These are phyloP conservation scores for Botrytis medusae DNA, from an alignment of 2,329 filamentous ascomycete species.

Conservation along the genomic window DNA sequence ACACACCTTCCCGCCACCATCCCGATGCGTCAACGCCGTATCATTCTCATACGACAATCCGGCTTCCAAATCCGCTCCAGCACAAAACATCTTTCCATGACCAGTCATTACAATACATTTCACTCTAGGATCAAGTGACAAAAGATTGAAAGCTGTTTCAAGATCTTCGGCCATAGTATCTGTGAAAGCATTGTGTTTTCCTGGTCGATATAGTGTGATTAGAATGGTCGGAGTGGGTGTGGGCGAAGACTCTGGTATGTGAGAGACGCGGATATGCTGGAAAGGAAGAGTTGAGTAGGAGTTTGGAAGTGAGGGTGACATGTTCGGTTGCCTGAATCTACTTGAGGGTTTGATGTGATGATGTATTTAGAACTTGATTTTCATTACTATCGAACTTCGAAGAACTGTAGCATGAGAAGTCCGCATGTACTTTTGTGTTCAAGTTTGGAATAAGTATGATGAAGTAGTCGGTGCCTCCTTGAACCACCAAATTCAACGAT, in stretches of 20 bases:
- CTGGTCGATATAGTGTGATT: constrained; percentile 63
- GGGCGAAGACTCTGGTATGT: constrained; percentile 51
- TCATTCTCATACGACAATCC: constrained; percentile 30
- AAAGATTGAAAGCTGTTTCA: constrained; percentile 50
- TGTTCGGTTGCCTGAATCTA: not conserved
- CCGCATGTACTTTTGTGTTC: not conserved
- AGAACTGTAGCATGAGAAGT: too few relatives aligned
- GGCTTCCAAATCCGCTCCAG: constrained; percentile 44
- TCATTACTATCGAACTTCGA: not conserved
- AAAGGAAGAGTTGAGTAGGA: constrained; percentile 47
- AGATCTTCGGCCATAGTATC: constrained; percentile 62
- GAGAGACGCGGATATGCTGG: constrained; percentile 49
- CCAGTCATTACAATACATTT: constrained; percentile 56
- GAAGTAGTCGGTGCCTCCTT: too few relatives aligned
- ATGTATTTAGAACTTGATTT: not conserved
- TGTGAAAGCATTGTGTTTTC: constrained; percentile 69
- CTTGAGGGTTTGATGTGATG: not conserved
- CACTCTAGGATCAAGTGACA: constrained; percentile 56
- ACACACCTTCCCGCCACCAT: constrained; percentile 48
- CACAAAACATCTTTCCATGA: constrained; percentile 54
- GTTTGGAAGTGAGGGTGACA: constrained; percentile 28
- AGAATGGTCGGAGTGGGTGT: constrained; percentile 61
- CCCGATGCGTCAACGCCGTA: constrained; percentile 40
- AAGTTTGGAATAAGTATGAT: not conserved
- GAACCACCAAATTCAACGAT: not conserved